phyloP scores from a whole-genome alignment of 2,329 filamentous ascomycete species.

The Trichothecium sympodiale region DNA sequence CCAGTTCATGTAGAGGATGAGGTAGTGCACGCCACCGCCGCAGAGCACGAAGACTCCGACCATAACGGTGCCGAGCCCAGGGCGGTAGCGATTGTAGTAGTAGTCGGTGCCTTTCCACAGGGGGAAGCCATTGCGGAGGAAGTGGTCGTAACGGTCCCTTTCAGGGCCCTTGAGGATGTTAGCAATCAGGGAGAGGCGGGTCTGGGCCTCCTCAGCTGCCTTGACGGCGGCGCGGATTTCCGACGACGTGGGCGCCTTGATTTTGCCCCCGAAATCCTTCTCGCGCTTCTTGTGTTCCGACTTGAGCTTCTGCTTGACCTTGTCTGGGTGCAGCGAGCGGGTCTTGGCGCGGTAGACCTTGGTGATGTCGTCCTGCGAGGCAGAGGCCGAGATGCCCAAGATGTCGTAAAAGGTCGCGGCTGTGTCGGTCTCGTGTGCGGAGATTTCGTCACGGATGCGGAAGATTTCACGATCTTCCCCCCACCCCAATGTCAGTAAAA shows the following conservation, averaged over 20 bases:
- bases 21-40: constrained; percentile 80
- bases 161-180: constrained; percentile 74
- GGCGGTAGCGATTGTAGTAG: constrained; percentile 91
- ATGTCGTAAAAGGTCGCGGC: constrained; percentile 92
- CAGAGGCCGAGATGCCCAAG: constrained; percentile 62
- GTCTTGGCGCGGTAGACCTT: constrained; percentile 90
- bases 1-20: constrained; percentile 75
- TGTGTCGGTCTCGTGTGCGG: constrained; percentile 61
- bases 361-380: constrained; percentile 78
- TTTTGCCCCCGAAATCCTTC: constrained; percentile 41
- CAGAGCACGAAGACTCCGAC: constrained; percentile 70
- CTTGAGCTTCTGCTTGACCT: constrained; percentile 76
- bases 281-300: constrained; percentile 56
- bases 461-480: constrained; percentile 89
- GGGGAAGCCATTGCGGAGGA: constrained; percentile 85
- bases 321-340: constrained; percentile 80
- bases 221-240: constrained; percentile 74
- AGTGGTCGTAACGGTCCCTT: constrained; percentile 88
- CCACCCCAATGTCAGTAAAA: too few species aligned
- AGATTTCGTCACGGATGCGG: constrained; percentile 79
- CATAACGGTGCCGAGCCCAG: constrained; percentile 77
- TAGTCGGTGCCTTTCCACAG: constrained; percentile 96
- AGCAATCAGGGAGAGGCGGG: constrained; percentile 72
- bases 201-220: constrained; percentile 70
- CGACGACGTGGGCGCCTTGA: constrained; percentile 57